Conservation (phyloP, 1,284 basidiomycete species). For the Pascua guehoae region DNA sequence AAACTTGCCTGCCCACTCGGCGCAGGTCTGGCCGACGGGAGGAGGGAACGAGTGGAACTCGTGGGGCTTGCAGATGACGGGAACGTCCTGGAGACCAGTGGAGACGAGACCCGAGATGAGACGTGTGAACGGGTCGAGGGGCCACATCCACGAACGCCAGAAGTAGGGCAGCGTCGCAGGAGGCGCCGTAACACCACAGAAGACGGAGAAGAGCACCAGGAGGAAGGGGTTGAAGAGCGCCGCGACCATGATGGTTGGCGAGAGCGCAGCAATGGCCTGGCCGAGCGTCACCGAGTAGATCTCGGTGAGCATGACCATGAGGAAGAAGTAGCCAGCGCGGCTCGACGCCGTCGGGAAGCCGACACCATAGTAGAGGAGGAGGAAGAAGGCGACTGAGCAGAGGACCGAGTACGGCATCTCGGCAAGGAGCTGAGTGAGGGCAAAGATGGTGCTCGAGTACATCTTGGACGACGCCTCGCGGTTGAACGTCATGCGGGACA, state of each 20-base stretch:
- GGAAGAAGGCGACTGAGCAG: slow-evolving; percentile 72
- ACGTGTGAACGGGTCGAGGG: slow-evolving; percentile 60
- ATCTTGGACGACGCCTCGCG: slow-evolving; percentile 58
- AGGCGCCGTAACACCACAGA: slow-evolving; percentile 79
- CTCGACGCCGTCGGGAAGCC: slow-evolving; percentile 33
- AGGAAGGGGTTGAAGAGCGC: slow-evolving; percentile 78
- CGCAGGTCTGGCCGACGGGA: slow-evolving; percentile 65
- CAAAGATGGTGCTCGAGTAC: slow-evolving; percentile 60
- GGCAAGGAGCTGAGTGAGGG: slow-evolving; percentile 72
- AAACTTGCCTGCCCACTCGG: slow-evolving; percentile 66
- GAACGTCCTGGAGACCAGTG: slow-evolving; percentile 72
- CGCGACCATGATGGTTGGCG: slow-evolving; percentile 60
- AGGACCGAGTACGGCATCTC: slow-evolving; percentile 63
- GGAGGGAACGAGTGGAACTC: slow-evolving; percentile 71
- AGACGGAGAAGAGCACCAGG: slow-evolving; percentile 62
- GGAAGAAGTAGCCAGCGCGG: slow-evolving; percentile 40
- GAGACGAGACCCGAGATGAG: slow-evolving; percentile 67
- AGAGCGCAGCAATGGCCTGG: slow-evolving; percentile 65
- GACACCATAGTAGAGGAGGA: slow-evolving; percentile 50
- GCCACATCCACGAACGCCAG: slow-evolving; percentile 61
- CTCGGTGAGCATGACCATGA: slow-evolving; percentile 72
- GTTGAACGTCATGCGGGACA: slow-evolving; percentile 59
- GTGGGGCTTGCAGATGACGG: slow-evolving; percentile 61
- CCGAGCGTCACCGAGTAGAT: slow-evolving; percentile 74
- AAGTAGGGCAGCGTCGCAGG: slow-evolving; percentile 58